phyloP scores from a whole-genome alignment of 768 basidiomycete genomes.

The Paxillus involutus region DNA sequence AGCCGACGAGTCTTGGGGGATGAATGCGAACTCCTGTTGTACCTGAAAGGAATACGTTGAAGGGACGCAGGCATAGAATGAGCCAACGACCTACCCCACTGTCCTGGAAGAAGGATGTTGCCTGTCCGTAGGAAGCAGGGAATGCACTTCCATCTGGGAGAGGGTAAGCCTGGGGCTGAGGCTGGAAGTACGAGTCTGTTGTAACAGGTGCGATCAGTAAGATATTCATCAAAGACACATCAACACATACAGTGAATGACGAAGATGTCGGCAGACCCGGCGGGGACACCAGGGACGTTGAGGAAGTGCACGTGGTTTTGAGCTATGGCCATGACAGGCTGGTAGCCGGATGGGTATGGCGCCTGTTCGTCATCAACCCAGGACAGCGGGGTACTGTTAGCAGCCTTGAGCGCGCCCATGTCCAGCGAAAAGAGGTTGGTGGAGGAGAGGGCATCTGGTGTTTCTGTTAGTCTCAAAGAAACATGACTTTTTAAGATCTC shows the following conservation, averaged over 20 bases:
- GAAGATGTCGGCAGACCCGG: constrained; percentile 76
- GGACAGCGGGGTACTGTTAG: constrained; percentile 52
- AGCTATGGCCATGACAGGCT: constrained; percentile 77
- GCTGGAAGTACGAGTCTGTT: constrained; percentile 79
- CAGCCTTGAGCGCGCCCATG: constrained; percentile 62
- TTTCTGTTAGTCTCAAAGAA: constrained; percentile 5
- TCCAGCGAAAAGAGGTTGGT: constrained; percentile 69
- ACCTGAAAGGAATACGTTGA: constrained; percentile 36
- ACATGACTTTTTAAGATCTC: not conserved
- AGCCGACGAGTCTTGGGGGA: constrained; percentile 69
- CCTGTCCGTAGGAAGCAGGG: constrained; percentile 68
- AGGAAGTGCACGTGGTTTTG: constrained; percentile 89
- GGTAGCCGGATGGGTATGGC: constrained; percentile 58
- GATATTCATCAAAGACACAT: not conserved
- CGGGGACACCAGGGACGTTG: constrained; percentile 61
- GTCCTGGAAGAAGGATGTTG: constrained; percentile 66
- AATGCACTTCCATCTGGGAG: constrained; percentile 46
- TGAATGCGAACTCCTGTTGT: constrained; percentile 74
- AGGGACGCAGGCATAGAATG: not conserved
- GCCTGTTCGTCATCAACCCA: constrained; percentile 67
- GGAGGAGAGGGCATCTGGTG: constrained; percentile 66
- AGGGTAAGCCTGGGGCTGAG: constrained; percentile 59
- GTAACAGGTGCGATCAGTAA: not conserved
- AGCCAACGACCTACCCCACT: constrained; percentile 40
- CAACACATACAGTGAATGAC: constrained; percentile 81